Evolutionary conservation across 306 rosid species (phyloP), one percentile per base, ranked within the genome.

Genomic region (Astragalus membranaceus): DNA sequence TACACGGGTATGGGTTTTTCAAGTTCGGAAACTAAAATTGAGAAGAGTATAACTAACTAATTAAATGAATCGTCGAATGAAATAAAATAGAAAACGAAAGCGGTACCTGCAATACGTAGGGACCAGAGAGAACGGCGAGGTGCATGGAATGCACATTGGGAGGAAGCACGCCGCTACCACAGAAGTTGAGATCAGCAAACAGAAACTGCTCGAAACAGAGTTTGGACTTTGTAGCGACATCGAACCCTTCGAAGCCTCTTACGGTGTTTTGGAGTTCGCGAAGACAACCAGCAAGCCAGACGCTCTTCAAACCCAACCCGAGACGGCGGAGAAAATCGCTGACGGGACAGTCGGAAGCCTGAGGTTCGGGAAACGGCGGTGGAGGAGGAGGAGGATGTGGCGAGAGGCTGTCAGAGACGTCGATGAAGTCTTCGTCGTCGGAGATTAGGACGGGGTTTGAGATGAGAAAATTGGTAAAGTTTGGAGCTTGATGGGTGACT

Each of bases 21-120:
- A n/a, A n/a, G n/a, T n/a, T n/a, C n/a, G n/a, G n/a, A n/a, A n/a
- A n/a, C n/a, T n/a, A n/a, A n/a, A 70, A 63, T 10, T 20, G 23
- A 20, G 2, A 20, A 20, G 23, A 20, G 44, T 62, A 8, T 47
- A 59, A 1, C 5, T 1, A 71, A 36, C 13, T 4, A 49, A 44
- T 52, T 44, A 77, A 52, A 14, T 3, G 32, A 60, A 7, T 33
- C 17, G 8, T 15, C 9, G 37, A 59, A 58, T 29, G 43, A 7
- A 48, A 64, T 4, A 0, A 35, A 35, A 5, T 6, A 35, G 23
- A 51, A 1, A 11, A 71, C 0, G 7, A 39, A 51, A 37, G 11
- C 10, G 30, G 8, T 10, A 90, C 98, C 97, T 90, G 97, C 78
- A 93, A 82, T 2, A 93, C 88, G 76, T 71, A 90, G 5, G 96